Percentiles rank a stretch among this genome's conserved stretches.
Conservation (phyloP, 176 grass and related monocot genomes). For the Oryza nivara region DNA sequence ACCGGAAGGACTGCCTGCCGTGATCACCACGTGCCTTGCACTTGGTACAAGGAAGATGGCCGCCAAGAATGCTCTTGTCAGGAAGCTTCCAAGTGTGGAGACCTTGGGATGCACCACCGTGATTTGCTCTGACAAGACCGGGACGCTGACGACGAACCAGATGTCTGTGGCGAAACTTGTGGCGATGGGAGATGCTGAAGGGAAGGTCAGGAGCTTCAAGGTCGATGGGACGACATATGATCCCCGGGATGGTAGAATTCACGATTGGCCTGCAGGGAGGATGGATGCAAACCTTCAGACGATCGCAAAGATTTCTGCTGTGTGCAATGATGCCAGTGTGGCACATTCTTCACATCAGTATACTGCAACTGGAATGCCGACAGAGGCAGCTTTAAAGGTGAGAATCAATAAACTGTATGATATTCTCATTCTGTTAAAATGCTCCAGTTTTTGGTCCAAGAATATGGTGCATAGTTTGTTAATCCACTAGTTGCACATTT, state of each 20-base stretch:
- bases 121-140: slow-evolving; percentile 94
- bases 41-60: slow-evolving; percentile 97
- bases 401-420: slow-evolving; percentile 5
- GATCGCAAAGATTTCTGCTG: slow-evolving; percentile 82
- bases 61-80: slow-evolving; percentile 87
- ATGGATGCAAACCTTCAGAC: slow-evolving; percentile 82
- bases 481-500: neutral
- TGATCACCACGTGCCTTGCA: slow-evolving; percentile 93
- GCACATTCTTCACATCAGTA: slow-evolving; percentile 65
- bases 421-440: slow-evolving; percentile 6
- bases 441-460: neutral
- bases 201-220: slow-evolving; percentile 63
- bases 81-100: slow-evolving; percentile 93
- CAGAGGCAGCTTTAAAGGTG: slow-evolving; percentile 94
- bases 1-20: slow-evolving; percentile 82
- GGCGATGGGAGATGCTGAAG: slow-evolving; percentile 45
- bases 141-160: slow-evolving; percentile 91
- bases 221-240: slow-evolving; percentile 92
- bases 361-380: slow-evolving; percentile 84
- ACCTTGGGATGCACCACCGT: slow-evolving; percentile 95
- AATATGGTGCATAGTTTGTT: neutral
- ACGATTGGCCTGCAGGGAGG: slow-evolving; percentile 57
- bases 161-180: slow-evolving; percentile 84
- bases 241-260: slow-evolving; percentile 72
- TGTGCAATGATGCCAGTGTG: slow-evolving; percentile 86